Percentiles rank a stretch among this genome's conserved stretches.
Conservation (phyloP, 192 early-diverging fungal species). For the Backusella westeae region DNA sequence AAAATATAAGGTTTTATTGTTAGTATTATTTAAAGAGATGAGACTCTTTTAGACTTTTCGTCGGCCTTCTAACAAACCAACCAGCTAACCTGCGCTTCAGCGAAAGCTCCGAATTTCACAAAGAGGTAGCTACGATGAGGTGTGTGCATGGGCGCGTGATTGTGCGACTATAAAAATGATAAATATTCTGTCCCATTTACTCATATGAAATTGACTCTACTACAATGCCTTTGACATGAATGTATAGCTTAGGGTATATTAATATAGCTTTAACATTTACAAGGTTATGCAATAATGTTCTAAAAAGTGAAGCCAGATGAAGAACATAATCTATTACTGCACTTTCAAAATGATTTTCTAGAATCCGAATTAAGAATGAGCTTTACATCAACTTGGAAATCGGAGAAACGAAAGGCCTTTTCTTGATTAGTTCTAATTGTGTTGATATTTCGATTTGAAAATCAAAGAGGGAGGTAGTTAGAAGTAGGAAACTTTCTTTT, state of each 20-base stretch:
- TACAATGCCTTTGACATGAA: not conserved
- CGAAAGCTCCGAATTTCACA: conserved; percentile 1
- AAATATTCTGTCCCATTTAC: not conserved
- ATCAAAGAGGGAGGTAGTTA: not conserved
- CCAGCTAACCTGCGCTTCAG: not conserved
- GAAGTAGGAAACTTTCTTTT: not conserved
- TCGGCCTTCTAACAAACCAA: not conserved
- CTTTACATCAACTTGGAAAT: not conserved
- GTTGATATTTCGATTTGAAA: not conserved
- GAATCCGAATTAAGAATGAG: not conserved
- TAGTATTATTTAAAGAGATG: not conserved
- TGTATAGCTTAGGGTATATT: not conserved
- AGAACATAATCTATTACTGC: not conserved
- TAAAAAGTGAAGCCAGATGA: not conserved
- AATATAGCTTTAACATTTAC: not conserved
- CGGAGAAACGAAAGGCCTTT: not conserved
- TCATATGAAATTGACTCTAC: not conserved
- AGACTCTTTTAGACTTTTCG: not conserved
- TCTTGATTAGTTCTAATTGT: not conserved
- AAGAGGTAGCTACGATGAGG: not conserved
- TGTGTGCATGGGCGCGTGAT: not conserved
- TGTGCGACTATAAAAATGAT: not conserved
- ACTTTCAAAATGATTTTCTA: not conserved
- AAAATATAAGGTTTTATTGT: not conserved
- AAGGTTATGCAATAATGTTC: not conserved